These are phyloP conservation scores for Sporothrix inflata DNA, from an alignment of 2,329 filamentous ascomycete genomes.

Conservation along the genomic window DNA sequence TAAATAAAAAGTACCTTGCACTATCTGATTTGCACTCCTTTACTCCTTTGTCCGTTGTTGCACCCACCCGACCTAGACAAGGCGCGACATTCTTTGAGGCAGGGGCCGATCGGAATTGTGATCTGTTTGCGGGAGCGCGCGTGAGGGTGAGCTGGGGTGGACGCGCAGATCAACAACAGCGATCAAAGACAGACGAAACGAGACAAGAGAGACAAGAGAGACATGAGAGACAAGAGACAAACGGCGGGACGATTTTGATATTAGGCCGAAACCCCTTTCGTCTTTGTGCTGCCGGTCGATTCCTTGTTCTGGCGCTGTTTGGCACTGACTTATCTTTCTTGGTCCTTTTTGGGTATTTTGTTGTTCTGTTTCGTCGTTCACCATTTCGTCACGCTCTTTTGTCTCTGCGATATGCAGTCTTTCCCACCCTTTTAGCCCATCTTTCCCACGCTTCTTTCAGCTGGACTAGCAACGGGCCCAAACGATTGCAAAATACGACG, in stretches of 20 bases:
- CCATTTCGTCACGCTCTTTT: not conserved
- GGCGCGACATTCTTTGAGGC: not conserved
- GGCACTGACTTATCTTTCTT: not conserved
- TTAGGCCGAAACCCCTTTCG: not conserved
- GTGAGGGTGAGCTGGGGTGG: slow-evolving; percentile 2
- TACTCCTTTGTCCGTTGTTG: too few relatives aligned
- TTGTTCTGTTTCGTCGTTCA: not conserved
- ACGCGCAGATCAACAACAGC: slow-evolving; percentile 4
- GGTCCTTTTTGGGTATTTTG: not conserved
- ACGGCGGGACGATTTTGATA: slow-evolving; percentile 17
- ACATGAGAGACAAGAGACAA: not conserved
- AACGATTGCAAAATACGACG: not conserved
- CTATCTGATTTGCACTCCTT: not conserved
- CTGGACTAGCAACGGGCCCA: not conserved
- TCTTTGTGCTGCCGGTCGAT: not conserved
- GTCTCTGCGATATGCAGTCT: not conserved
- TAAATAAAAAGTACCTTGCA: not conserved
- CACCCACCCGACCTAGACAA: too few relatives aligned
- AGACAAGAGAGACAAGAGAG: not conserved
- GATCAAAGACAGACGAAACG: not conserved
- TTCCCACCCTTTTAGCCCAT: not conserved
- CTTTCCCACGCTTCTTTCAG: slow-evolving; percentile 9
- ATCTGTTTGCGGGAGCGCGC: slow-evolving; percentile 21
- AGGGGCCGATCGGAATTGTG: slow-evolving; percentile 15
- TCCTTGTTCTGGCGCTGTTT: not conserved